These are phyloP conservation scores for Phalaenopsis equestris DNA, from an alignment of 106 monocot genomes.

Conservation along the genomic window DNA sequence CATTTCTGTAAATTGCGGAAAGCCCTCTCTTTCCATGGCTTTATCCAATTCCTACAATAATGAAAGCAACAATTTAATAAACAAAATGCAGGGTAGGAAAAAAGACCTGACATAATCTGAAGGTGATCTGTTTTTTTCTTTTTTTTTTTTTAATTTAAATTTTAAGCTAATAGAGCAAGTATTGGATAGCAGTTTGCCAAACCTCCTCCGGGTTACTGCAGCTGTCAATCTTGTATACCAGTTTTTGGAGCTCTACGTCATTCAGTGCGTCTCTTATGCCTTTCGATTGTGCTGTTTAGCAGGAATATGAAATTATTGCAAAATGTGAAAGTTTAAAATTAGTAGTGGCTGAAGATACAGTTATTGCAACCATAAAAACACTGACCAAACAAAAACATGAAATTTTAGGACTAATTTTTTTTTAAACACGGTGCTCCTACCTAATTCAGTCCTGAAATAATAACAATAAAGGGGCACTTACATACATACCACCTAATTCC, in stretches of 20 bases:
- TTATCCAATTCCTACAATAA: constrained; percentile 48
- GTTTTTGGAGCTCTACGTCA: constrained; percentile 30
- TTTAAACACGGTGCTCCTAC: background rate
- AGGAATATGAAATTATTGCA: background rate
- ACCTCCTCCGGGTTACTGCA: constrained; percentile 46
- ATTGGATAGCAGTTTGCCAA: background rate
- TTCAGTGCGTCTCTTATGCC: constrained; percentile 49
- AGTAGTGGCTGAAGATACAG: background rate
- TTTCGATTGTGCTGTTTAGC: constrained; percentile 25
- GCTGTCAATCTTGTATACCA: constrained; percentile 42
- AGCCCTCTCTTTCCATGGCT: constrained; percentile 32
- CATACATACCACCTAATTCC: too few species aligned
- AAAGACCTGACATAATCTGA: background rate
- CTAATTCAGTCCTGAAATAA: background rate
- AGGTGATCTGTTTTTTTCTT: background rate
- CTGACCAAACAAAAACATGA: background rate
- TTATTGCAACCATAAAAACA: background rate
- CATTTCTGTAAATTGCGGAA: constrained; percentile 46
- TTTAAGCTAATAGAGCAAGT: background rate
- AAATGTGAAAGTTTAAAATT: background rate
- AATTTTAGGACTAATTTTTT: background rate
- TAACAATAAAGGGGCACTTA: too few species aligned
- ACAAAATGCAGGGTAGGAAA: background rate
- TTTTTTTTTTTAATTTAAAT: background rate
- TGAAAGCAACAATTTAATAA: background rate